These are phyloP conservation scores for Eimeria praecox DNA, from an alignment of 169 alveolate genomes.

Conservation along the genomic window DNA sequence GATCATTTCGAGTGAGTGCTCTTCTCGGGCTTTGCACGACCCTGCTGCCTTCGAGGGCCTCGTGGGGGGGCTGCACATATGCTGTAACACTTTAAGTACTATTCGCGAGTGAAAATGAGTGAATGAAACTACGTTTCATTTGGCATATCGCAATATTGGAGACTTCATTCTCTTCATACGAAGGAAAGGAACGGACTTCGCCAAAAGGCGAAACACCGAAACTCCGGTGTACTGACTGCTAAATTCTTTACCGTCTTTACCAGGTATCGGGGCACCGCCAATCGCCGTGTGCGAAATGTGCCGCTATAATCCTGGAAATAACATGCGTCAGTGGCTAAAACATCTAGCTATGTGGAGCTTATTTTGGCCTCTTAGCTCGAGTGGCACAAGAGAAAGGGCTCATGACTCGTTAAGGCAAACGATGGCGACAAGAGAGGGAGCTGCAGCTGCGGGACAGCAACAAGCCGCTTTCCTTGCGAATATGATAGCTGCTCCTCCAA, in stretches of 20 bases:
- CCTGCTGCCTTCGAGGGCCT: not conserved
- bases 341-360: not conserved
- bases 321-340: not conserved
- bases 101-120: not conserved
- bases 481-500: constrained; percentile 47
- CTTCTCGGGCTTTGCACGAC: not conserved
- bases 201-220: not conserved
- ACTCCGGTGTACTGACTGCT: not conserved
- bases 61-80: not conserved
- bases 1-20: not conserved
- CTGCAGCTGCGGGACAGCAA: not conserved
- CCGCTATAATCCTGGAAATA: not conserved
- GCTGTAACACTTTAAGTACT: not conserved
- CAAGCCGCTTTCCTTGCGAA: constrained; percentile 33
- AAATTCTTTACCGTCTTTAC: not conserved
- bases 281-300: not conserved
- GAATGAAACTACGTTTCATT: not conserved
- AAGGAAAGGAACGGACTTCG: not conserved
- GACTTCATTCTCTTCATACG: not conserved
- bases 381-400: constrained; percentile 2
- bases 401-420: not conserved
- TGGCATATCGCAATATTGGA: not conserved
- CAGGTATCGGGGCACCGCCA: not conserved
- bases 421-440: not conserved
- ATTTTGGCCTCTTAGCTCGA: not conserved